Base-by-base conservation (phyloP, 2,329 filamentous ascomycete species). In the Lojkania enalia region DNA sequence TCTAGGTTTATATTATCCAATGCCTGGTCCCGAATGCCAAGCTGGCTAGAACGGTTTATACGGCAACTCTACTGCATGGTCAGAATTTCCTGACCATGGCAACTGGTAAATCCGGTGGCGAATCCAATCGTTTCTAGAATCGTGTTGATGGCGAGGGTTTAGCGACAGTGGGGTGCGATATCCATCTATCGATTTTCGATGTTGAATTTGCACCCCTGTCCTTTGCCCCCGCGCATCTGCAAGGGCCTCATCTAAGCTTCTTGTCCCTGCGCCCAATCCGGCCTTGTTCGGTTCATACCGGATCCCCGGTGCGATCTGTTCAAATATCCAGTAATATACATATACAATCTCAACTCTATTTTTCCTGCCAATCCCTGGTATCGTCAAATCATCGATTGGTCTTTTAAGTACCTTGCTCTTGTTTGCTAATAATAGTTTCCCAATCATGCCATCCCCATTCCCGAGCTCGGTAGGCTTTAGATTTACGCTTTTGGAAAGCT, bases 281-380 rank as follows among this genome's bases (percentile, higher is more conserved):
- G 40, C 25, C 35, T 45, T 44, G 46, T 43, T 61, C 60, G 63
- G 58, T 46, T 62, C 50, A 47, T 54, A 42, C 53, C 55, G 55
- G 52, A 57, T 55, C 54, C 49, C 50, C 52, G 52, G 55, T 54
- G 51, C 55, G 52, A 60, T 55, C 53, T 55, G 48, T 42, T 52
- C 47, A 64, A 66, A 58, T 66, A 57, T 47, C 50, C 58, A 53
- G 52, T 54, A 63, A 67, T 67, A 51, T 65, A 61, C 44, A 44
- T 55, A 63, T 54, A 66, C 57, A 60, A 56, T 42, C 47, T 48
- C 14, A 46, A 64, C 61, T 65, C 40, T 64, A 64, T 53, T 52
- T 57, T 46, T 54, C 54, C 51, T 54, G 44, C 50, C 20, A 23
- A 46, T 49, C 44, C 45, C 46, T 46, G 20, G 38, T 45, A 39